phyloP scores from a whole-genome alignment of 495 filamentous ascomycete genomes.

The Elasticomyces elasticus region DNA sequence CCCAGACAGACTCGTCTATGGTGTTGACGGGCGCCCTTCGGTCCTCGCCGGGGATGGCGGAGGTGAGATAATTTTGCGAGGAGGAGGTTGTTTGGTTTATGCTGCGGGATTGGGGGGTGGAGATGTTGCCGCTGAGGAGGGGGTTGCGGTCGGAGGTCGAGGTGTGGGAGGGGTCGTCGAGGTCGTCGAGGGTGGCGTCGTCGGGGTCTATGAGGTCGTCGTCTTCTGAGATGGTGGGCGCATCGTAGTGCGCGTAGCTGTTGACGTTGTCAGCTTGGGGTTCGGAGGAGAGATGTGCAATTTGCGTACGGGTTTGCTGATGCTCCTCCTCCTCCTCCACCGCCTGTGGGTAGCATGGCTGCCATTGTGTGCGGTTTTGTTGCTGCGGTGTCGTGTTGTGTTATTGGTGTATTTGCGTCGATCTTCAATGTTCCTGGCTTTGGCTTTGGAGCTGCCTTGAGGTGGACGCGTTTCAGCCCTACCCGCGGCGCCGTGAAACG shows the following conservation, averaged over 20 bases:
- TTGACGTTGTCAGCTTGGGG: neutral
- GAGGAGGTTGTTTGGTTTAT: conserved; percentile 38
- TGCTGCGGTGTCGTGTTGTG: neutral
- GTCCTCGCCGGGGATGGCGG: conserved; percentile 85
- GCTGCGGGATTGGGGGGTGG: conserved; percentile 41
- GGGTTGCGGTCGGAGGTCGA: conserved; percentile 61
- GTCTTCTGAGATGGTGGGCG: conserved; percentile 64
- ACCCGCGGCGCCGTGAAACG: too few relatives aligned
- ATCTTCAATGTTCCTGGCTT: too few relatives aligned
- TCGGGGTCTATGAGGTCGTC: conserved; percentile 86
- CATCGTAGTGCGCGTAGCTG: conserved; percentile 49
- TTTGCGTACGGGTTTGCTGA: conserved; percentile 15
- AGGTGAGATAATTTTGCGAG: conserved; percentile 64
- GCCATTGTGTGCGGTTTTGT: neutral
- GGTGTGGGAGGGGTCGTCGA: conserved; percentile 72
- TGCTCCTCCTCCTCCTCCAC: neutral
- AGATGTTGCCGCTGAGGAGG: conserved; percentile 72
- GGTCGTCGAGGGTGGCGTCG: conserved; percentile 78
- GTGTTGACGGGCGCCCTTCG: conserved; percentile 86
- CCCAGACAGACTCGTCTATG: conserved; percentile 95
- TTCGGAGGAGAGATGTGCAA: neutral
- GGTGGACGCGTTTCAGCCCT: too few relatives aligned
- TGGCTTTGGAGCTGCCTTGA: too few relatives aligned
- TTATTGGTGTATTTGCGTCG: too few relatives aligned
- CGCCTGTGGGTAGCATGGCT: neutral